phyloP scores from a whole-genome alignment of 306 rosid genomes.

The Pyrus bretschneideri region DNA sequence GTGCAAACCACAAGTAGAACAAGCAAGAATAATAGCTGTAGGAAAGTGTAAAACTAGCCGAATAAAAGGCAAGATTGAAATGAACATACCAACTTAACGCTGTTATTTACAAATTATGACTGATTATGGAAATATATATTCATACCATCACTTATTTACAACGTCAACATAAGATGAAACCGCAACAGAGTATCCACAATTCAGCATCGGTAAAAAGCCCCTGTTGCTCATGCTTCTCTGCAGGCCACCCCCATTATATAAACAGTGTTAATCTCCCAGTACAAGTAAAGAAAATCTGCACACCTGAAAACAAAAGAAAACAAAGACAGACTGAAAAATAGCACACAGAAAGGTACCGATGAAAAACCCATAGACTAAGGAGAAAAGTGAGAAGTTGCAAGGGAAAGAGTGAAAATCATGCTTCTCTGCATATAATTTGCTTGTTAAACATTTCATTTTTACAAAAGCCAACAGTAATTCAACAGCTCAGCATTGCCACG shows the following conservation, averaged over 20 bases:
- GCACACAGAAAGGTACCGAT: not conserved
- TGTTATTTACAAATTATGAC: constrained; percentile 57
- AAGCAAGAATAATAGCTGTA: not conserved
- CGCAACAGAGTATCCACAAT: constrained; percentile 36
- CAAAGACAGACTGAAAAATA: not conserved
- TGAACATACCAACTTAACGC: constrained; percentile 11
- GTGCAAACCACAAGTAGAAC: not conserved
- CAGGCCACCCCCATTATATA: constrained; percentile 39
- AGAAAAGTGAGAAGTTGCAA: not conserved
- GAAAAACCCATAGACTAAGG: too few relatives aligned
- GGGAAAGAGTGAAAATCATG: not conserved
- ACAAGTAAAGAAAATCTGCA: constrained; percentile 62
- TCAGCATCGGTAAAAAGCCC: constrained; percentile 42
- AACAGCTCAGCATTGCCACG: not conserved
- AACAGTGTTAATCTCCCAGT: constrained; percentile 54
- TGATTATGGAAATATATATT: constrained; percentile 39
- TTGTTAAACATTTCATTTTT: not conserved
- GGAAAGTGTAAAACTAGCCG: constrained; percentile 23
- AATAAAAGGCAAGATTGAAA: constrained; percentile 4
- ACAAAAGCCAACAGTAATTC: not conserved
- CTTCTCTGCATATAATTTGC: not conserved
- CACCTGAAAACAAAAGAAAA: constrained; percentile 28
- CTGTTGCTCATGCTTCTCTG: constrained; percentile 53
- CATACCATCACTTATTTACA: constrained; percentile 51
- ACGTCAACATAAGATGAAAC: constrained; percentile 34